These are phyloP conservation scores for Pseudopediastrum boryanum DNA, from an alignment of 139 green algal species.

Conservation along the genomic window DNA sequence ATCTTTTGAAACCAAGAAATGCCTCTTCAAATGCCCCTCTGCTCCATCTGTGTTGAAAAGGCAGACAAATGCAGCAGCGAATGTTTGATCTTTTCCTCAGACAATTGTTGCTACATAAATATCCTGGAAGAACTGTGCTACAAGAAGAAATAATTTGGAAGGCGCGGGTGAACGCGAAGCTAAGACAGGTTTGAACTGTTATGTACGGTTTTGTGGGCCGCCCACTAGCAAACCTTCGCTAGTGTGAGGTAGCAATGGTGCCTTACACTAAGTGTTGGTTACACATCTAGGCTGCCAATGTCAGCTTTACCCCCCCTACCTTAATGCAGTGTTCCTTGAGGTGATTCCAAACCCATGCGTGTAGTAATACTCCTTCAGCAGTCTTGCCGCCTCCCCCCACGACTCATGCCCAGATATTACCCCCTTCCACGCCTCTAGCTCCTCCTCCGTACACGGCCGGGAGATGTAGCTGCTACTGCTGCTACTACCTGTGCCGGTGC, in stretches of 20 bases:
- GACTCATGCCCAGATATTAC: constrained; percentile 46
- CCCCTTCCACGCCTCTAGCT: constrained; percentile 47
- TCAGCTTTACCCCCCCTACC: constrained; percentile 27
- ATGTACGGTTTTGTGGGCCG: too few species aligned
- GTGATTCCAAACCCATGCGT: constrained; percentile 67
- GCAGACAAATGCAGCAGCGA: too few species aligned
- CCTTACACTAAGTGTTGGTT: too few species aligned
- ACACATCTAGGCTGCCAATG: not conserved
- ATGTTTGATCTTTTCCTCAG: too few species aligned
- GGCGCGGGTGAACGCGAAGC: too few species aligned
- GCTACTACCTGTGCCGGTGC: not conserved
- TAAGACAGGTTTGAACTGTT: too few species aligned
- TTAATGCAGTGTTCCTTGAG: constrained; percentile 49
- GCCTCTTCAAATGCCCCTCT: constrained; percentile 63
- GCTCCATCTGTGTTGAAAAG: constrained; percentile 45
- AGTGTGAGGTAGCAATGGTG: too few species aligned
- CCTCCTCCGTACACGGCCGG: constrained; percentile 14
- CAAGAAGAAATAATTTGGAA: too few species aligned
- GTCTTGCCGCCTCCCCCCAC: constrained; percentile 44
- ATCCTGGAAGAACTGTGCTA: too few species aligned
- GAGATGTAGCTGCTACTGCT: constrained; percentile 10
- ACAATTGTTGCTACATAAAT: too few species aligned
- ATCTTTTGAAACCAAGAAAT: constrained; percentile 28
- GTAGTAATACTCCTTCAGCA: constrained; percentile 55
- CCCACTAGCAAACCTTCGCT: too few species aligned